Percentiles rank a stretch among this genome's conserved stretches.
Conservation (phyloP, 768 basidiomycete genomes). For the Russula sp. region DNA sequence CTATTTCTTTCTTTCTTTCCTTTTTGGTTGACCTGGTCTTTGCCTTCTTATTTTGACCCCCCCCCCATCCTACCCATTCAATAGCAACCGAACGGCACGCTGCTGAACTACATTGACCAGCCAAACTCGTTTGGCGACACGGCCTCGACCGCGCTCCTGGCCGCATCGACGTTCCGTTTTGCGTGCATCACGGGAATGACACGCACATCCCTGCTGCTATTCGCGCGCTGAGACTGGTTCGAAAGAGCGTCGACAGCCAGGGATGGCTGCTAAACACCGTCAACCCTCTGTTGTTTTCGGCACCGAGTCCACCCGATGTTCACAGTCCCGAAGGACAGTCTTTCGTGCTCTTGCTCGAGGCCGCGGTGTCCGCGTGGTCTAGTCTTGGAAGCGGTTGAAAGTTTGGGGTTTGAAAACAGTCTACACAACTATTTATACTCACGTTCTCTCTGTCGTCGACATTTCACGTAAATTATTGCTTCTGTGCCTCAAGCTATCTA, state of each 20-base stretch:
- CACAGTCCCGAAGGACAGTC: conserved; percentile 23
- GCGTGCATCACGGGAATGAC: conserved; percentile 36
- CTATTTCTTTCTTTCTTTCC: background rate
- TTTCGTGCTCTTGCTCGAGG: conserved; percentile 20
- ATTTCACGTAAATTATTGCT: too few relatives aligned
- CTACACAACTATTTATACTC: background rate
- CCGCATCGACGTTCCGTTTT: conserved; percentile 49
- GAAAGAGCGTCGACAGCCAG: conserved; percentile 32
- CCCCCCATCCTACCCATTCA: background rate
- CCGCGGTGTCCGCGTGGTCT: conserved; percentile 14
- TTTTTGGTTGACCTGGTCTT: too few relatives aligned
- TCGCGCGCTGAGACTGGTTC: conserved; percentile 33
- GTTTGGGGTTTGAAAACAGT: too few relatives aligned
- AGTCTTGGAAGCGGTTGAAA: background rate
- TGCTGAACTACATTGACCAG: conserved; percentile 48
- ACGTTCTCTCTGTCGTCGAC: too few relatives aligned
- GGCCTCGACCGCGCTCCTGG: conserved; percentile 49
- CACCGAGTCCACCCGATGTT: conserved; percentile 2
- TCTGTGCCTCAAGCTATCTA: too few relatives aligned
- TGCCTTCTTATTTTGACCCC: too few relatives aligned
- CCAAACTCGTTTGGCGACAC: conserved; percentile 46
- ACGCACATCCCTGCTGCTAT: conserved; percentile 36
- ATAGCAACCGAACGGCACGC: conserved; percentile 38
- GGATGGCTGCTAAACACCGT: conserved; percentile 17
- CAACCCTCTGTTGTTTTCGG: conserved; percentile 10